Percentiles rank a stretch among this genome's conserved stretches.
phyloP scores from a whole-genome alignment of 2,329 filamentous ascomycete species.

The Rasamsonia emersonii region DNA sequence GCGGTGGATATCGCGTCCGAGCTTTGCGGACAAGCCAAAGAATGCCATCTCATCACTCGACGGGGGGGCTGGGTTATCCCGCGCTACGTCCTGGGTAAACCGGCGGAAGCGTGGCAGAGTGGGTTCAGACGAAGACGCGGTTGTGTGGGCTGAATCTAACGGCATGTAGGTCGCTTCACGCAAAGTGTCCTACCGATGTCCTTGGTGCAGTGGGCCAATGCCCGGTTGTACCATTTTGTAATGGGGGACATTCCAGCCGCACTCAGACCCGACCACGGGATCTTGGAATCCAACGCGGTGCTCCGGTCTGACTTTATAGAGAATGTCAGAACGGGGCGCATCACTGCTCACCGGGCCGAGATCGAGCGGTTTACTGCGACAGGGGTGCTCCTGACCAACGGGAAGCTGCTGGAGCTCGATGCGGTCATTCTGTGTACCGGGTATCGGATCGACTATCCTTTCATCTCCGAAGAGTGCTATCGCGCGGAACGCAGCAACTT shows the following conservation, averaged over 20 bases:
- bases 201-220: constrained; percentile 22
- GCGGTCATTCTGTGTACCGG: constrained; percentile 27
- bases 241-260: constrained; percentile 22
- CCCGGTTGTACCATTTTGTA: constrained; percentile 20
- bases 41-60: constrained; percentile 30
- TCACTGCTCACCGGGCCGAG: constrained; percentile 24
- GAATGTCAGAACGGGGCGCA: constrained; percentile 22
- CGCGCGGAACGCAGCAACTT: constrained; percentile 9
- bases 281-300: constrained; percentile 28
- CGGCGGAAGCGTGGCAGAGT: constrained; percentile 29
- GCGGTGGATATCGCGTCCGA: constrained; percentile 35
- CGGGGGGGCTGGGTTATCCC: constrained; percentile 33
- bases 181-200: constrained; percentile 11
- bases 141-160: constrained; percentile 12
- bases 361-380: constrained; percentile 22
- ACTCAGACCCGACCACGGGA: constrained; percentile 25
- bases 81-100: constrained; percentile 29
- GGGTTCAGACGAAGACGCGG: constrained; percentile 22
- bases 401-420: constrained; percentile 22
- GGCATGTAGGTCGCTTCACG: constrained; percentile 8
- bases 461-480: constrained; percentile 13
- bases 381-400: constrained; percentile 20
- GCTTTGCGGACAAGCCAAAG: constrained; percentile 23
- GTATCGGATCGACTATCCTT: constrained; percentile 16
- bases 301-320: constrained; percentile 26